Evolutionary conservation across 192 early-diverging fungal genomes (phyloP).

Genomic region (Pilaira anomala): DNA sequence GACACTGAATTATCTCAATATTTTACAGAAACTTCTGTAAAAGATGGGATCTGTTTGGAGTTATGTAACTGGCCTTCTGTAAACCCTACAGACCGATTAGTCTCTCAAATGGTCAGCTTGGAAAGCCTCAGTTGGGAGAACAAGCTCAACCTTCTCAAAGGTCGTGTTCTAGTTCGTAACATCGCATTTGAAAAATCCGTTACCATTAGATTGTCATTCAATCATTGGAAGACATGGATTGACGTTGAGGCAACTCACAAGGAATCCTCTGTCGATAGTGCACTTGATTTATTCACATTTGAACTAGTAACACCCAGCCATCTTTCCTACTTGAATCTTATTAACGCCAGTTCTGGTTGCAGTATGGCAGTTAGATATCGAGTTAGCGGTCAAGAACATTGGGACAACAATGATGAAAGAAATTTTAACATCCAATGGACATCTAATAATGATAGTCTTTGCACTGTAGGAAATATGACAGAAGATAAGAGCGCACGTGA

Average conservation of each 20-base stretch:
- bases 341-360: too few species aligned
- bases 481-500: too few species aligned
- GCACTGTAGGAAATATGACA: too few species aligned
- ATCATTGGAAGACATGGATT: slow-evolving; percentile 69
- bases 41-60: not conserved
- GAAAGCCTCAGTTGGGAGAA: not conserved
- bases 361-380: slow-evolving; percentile 62
- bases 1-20: not conserved
- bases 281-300: slow-evolving; percentile 48
- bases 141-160: slow-evolving; percentile 12
- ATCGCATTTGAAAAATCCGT: slow-evolving; percentile 80
- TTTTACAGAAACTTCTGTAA: not conserved
- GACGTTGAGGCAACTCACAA: slow-evolving; percentile 60
- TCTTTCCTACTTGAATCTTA: slow-evolving; percentile 44
- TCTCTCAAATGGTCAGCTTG: slow-evolving; percentile 4
- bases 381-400: slow-evolving; percentile 67
- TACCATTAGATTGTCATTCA: slow-evolving; percentile 67
- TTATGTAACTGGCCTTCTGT: not conserved
- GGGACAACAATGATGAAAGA: slow-evolving; percentile 87
- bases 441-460: too few species aligned
- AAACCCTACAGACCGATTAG: not conserved
- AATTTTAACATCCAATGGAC: slow-evolving; percentile 50
- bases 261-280: slow-evolving; percentile 50
- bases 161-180: slow-evolving; percentile 77
- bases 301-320: slow-evolving; percentile 22